Evolutionary conservation across 2,329 filamentous ascomycete genomes (phyloP).

Genomic region (Verticillium isaacii): DNA sequence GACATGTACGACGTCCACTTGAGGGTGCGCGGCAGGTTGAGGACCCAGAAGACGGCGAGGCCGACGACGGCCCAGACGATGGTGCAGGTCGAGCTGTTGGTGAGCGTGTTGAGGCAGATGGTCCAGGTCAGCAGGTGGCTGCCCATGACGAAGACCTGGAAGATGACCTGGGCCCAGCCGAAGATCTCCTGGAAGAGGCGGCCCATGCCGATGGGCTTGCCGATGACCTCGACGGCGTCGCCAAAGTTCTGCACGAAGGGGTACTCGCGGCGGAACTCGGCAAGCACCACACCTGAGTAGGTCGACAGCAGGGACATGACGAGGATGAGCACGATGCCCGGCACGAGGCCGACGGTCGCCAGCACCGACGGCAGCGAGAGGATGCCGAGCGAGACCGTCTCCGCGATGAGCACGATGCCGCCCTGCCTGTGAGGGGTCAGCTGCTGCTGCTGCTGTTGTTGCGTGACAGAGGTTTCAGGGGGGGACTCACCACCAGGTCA

Average conservation of each 20-base stretch:
- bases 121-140: conserved; percentile 65
- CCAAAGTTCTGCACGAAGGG: conserved; percentile 64
- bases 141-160: conserved; percentile 64
- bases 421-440: conserved; percentile 31
- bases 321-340: conserved; percentile 68
- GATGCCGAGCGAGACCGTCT: conserved; percentile 42
- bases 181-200: conserved; percentile 53
- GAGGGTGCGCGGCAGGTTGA: conserved; percentile 58
- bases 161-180: conserved; percentile 53
- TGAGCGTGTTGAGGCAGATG: conserved; percentile 62
- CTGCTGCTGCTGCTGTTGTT: too few species aligned
- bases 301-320: conserved; percentile 64
- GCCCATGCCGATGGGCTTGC: conserved; percentile 39
- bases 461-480: too few species aligned
- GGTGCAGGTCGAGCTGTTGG: conserved; percentile 55
- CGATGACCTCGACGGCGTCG: conserved; percentile 58
- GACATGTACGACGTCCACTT: conserved; percentile 59
- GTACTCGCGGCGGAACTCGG: conserved; percentile 67
- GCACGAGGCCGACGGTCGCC: conserved; percentile 65
- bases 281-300: conserved; percentile 48
- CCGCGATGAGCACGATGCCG: conserved; percentile 36
- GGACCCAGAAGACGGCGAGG: conserved; percentile 50
- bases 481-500: conserved; percentile 30
- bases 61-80: conserved; percentile 61
- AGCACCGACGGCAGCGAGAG: conserved; percentile 75